These are phyloP conservation scores for Cylindrodendrum hubeiense DNA, from an alignment of 2,329 filamentous ascomycete genomes.

Conservation along the genomic window DNA sequence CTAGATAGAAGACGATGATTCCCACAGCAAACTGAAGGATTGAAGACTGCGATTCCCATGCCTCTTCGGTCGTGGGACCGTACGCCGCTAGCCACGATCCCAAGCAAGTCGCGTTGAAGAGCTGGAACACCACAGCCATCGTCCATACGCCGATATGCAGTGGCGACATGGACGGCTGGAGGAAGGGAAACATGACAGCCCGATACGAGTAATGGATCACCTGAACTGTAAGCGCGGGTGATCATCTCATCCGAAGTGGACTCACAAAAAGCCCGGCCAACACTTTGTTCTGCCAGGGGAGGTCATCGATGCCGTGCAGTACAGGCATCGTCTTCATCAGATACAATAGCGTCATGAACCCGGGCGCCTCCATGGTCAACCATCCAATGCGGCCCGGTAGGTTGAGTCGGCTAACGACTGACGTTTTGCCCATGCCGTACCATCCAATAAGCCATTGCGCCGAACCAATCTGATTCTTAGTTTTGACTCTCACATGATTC, in stretches of 20 bases:
- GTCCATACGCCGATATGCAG: constrained; percentile 79
- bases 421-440: constrained; percentile 96
- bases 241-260: constrained; percentile 29
- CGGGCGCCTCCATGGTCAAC: constrained; percentile 88
- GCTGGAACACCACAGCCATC: constrained; percentile 78
- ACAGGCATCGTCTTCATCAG: constrained; percentile 77
- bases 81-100: constrained; percentile 88
- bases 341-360: constrained; percentile 83
- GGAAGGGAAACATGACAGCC: constrained; percentile 82
- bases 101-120: constrained; percentile 82
- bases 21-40: constrained; percentile 69
- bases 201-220: constrained; percentile 92
- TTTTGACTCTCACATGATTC: constrained; percentile 12
- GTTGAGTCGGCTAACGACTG: constrained; percentile 79
- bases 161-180: constrained; percentile 93
- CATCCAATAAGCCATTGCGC: constrained; percentile 82
- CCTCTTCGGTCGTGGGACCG: constrained; percentile 71
- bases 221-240: constrained; percentile 50
- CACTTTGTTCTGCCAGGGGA: constrained; percentile 84
- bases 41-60: constrained; percentile 58
- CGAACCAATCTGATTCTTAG: constrained; percentile 70
- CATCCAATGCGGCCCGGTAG: constrained; percentile 90
- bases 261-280: constrained; percentile 76
- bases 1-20: constrained; percentile 80
- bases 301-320: constrained; percentile 65